phyloP scores from a whole-genome alignment of 306 rosid genomes.

The Carpinus viminea region DNA sequence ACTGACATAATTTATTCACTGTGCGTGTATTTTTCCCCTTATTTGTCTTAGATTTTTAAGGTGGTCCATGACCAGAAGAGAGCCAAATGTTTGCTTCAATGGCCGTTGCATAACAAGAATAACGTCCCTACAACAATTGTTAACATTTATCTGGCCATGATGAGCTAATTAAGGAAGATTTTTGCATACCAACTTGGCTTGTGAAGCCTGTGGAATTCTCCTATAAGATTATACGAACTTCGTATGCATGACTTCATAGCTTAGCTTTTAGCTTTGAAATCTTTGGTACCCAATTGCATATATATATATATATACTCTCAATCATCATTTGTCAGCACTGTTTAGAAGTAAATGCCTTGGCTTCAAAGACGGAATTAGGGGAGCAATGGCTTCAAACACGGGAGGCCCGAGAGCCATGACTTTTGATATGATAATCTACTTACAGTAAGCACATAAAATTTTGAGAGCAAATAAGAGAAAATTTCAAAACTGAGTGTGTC shows the following conservation, averaged over 20 bases:
- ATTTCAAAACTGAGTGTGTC: no score
- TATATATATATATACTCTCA: no score
- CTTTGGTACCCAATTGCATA: no score
- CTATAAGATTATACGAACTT: not conserved
- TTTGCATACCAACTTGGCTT: not conserved
- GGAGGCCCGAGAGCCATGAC: no score
- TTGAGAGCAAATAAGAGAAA: no score
- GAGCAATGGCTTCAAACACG: no score
- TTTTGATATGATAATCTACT: no score
- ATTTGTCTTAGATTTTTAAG: slow-evolving; percentile 1
- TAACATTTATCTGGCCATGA: not conserved
- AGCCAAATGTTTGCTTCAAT: not conserved
- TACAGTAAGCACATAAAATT: no score
- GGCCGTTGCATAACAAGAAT: not conserved
- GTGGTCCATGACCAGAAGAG: not conserved
- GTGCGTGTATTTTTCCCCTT: not conserved
- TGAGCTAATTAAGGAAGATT: slow-evolving; percentile 1
- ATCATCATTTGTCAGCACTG: no score
- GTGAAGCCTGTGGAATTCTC: not conserved
- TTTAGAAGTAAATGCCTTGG: no score
- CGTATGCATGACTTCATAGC: not conserved
- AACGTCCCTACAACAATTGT: not conserved
- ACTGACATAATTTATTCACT: slow-evolving; percentile 18
- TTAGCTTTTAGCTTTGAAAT: no score
- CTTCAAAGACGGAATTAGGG: not conserved